Conservation (phyloP, 345 rosid species). For the Boechera divaricarpa region DNA sequence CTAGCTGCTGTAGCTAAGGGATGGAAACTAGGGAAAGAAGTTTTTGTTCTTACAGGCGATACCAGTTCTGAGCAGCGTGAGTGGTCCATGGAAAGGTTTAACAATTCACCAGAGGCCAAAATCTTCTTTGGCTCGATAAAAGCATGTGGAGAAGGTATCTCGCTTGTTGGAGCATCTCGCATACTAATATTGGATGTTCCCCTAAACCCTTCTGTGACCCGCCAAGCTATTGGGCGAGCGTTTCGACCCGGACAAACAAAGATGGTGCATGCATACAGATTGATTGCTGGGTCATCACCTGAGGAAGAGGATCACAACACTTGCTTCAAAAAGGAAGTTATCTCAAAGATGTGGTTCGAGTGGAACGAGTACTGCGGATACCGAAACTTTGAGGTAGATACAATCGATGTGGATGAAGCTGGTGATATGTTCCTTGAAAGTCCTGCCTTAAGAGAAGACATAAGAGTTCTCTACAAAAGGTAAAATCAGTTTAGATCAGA, state of each 20-base stretch:
- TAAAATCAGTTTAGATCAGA: constrained; percentile 37
- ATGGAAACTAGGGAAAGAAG: constrained; percentile 70
- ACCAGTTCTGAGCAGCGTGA: constrained; percentile 76
- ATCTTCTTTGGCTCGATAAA: constrained; percentile 93
- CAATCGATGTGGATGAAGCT: constrained; percentile 59
- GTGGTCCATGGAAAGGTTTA: constrained; percentile 79
- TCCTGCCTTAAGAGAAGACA: constrained; percentile 60
- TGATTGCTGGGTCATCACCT: constrained; percentile 83
- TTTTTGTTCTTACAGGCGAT: constrained; percentile 80
- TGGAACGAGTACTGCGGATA: constrained; percentile 87
- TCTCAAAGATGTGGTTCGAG: constrained; percentile 95
- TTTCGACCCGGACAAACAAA: constrained; percentile 89
- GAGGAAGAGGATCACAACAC: constrained; percentile 81
- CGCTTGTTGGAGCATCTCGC: constrained; percentile 94
- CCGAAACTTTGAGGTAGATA: constrained; percentile 63
- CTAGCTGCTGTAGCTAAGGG: constrained; percentile 57
- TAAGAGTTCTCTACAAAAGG: constrained; percentile 75
- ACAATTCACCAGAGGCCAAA: constrained; percentile 75
- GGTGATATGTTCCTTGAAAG: constrained; percentile 73
- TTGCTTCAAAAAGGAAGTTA: constrained; percentile 84
- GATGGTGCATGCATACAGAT: constrained; percentile 81
- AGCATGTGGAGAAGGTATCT: constrained; percentile 98
- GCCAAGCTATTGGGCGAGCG: constrained; percentile 93
- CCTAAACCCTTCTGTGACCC: constrained; percentile 95
- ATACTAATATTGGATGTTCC: constrained; percentile 85